Evolutionary conservation across 2,329 filamentous ascomycete genomes (phyloP).

Genomic region (Botrytis squamosa): DNA sequence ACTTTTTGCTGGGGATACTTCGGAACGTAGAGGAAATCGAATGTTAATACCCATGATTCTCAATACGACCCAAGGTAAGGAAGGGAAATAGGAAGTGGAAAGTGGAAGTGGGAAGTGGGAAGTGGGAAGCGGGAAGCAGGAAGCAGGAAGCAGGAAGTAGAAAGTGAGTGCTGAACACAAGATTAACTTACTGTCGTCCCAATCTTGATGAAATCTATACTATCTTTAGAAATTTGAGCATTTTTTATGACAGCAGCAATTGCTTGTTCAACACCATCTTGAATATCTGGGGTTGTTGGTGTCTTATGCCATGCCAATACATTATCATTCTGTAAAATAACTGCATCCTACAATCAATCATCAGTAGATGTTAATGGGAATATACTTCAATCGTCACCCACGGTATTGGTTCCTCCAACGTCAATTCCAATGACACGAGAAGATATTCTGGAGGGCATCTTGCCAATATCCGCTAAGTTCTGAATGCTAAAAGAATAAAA

Average conservation of each 20-base stretch:
- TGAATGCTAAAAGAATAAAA: background rate
- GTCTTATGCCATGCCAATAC: conserved; percentile 48
- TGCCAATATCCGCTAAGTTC: background rate
- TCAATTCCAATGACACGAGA: conserved; percentile 45
- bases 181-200: conserved; percentile 40
- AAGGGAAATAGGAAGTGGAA: background rate
- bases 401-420: conserved; percentile 59
- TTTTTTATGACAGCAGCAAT: conserved; percentile 45
- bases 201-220: conserved; percentile 49
- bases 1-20: background rate
- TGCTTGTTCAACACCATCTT: conserved; percentile 49
- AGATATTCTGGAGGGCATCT: conserved; percentile 30
- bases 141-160: background rate
- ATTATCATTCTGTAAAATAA: conserved; percentile 32
- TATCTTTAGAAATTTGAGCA: conserved; percentile 41
- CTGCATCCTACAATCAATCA: conserved; percentile 25
- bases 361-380: background rate
- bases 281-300: conserved; percentile 51
- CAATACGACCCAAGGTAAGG: background rate
- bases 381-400: background rate
- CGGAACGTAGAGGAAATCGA: background rate
- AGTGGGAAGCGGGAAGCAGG: background rate
- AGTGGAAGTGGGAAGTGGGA: background rate
- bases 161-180: background rate
- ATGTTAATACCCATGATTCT: background rate